Evolutionary conservation across 2,329 filamentous ascomycete species (phyloP).

Genomic region (Cladosporium sp.): DNA sequence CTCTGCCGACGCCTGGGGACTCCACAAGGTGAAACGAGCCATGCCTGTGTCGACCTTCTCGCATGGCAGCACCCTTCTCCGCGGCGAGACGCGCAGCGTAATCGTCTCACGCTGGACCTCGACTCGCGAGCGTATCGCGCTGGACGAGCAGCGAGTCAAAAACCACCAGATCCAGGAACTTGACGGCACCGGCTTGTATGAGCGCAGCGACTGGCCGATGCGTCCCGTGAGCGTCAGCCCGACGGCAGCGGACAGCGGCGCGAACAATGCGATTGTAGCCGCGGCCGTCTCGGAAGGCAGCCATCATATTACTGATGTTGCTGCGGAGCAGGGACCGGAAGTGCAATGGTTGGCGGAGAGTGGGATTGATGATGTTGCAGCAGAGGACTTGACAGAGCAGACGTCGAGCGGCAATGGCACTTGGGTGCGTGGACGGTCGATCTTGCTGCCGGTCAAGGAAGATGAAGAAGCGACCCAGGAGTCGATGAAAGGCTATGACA

Average conservation of each 20-base stretch:
- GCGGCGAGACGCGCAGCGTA: conserved; percentile 11
- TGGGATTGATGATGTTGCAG: conserved; percentile 20
- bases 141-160: conserved; percentile 25
- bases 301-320: conserved; percentile 9
- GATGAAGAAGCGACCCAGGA: background rate
- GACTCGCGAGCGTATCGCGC: conserved; percentile 23
- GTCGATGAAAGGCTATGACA: background rate
- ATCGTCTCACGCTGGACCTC: conserved; percentile 26
- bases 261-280: background rate
- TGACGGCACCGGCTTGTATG: conserved; percentile 27
- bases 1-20: background rate
- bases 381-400: background rate
- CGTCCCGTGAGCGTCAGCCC: conserved; percentile 14
- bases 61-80: conserved; percentile 17
- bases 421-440: background rate
- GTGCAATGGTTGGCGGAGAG: conserved; percentile 16
- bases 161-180: conserved; percentile 25
- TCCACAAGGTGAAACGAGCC: background rate
- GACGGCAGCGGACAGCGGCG: background rate
- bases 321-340: conserved; percentile 14
- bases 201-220: conserved; percentile 28
- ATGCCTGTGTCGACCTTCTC: conserved; percentile 30
- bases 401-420: conserved; percentile 11
- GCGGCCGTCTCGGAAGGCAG: conserved; percentile 2
- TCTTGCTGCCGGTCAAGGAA: conserved; percentile 4